Conservation (phyloP, 2,329 filamentous ascomycete genomes). For the Alternaria triticimaculans region DNA sequence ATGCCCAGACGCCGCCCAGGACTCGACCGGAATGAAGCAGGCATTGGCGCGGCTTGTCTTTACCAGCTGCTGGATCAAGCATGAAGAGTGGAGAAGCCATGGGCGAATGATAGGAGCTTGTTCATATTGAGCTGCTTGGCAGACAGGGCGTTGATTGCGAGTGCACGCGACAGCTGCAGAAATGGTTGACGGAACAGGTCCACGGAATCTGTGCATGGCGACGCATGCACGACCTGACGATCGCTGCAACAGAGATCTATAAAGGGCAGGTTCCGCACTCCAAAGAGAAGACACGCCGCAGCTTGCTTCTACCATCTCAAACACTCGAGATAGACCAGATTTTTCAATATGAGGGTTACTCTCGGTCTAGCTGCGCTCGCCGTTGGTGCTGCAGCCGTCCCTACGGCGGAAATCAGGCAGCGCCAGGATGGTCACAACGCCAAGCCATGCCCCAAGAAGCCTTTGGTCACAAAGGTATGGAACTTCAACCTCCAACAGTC, state of each 20-base stretch:
- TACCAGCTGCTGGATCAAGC: neutral
- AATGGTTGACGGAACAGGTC: neutral
- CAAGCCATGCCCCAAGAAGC: constrained; percentile 8
- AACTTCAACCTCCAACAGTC: neutral
- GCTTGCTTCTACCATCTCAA: neutral
- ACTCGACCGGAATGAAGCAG: constrained; percentile 10
- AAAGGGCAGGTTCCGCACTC: neutral
- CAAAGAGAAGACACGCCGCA: neutral
- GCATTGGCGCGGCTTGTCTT: constrained; percentile 2
- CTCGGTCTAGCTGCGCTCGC: constrained; percentile 31
- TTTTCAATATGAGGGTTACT: constrained; percentile 28
- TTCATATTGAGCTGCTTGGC: neutral
- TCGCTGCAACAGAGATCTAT: neutral
- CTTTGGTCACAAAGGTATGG: constrained; percentile 23
- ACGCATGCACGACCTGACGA: neutral
- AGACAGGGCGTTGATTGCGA: neutral
- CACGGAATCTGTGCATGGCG: neutral
- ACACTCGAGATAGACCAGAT: neutral
- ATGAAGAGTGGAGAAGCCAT: neutral
- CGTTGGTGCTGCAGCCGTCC: constrained; percentile 22
- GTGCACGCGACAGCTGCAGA: neutral
- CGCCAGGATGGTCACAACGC: neutral
- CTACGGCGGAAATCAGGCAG: constrained; percentile 1
- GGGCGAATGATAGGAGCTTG: constrained; percentile 1
- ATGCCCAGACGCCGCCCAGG: constrained; percentile 21